Conservation (phyloP, 345 rosid species). For the Hibiscus syriacus region DNA sequence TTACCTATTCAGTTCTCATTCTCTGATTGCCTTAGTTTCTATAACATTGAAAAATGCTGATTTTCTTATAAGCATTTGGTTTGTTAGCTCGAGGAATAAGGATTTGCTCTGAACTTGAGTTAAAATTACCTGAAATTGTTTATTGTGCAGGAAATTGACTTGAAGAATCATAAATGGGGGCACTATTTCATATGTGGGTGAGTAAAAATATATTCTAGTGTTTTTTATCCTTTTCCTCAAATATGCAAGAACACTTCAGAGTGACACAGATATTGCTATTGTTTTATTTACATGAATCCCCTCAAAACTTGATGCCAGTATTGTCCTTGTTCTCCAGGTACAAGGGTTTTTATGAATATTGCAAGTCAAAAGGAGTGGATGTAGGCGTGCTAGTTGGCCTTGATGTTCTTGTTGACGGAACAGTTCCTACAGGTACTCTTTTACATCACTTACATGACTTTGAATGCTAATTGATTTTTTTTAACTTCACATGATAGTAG, state of each 20-base stretch:
- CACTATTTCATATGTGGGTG: conserved; percentile 95
- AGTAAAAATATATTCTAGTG: conserved; percentile 14
- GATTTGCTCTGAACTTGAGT: neutral
- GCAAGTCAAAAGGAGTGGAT: conserved; percentile 61
- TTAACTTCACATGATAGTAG: neutral
- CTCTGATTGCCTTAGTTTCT: neutral
- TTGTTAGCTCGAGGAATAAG: neutral
- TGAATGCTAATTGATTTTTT: neutral
- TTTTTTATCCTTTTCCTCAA: neutral
- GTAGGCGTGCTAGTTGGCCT: conserved; percentile 74
- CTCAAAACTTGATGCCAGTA: neutral
- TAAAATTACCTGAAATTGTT: neutral
- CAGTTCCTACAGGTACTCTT: conserved; percentile 78
- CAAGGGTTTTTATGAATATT: conserved; percentile 78
- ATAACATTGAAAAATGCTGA: neutral
- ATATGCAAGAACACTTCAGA: neutral
- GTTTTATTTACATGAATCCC: neutral
- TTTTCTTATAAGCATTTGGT: no score
- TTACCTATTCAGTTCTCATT: neutral
- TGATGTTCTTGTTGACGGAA: conserved; percentile 84
- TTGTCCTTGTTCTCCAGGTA: conserved; percentile 40
- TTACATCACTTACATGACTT: neutral
- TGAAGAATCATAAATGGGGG: conserved; percentile 93
- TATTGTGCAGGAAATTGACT: conserved; percentile 65
- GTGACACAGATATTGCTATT: neutral